phyloP scores from a whole-genome alignment of 1,284 basidiomycete genomes.

The Phlebopus sp. region DNA sequence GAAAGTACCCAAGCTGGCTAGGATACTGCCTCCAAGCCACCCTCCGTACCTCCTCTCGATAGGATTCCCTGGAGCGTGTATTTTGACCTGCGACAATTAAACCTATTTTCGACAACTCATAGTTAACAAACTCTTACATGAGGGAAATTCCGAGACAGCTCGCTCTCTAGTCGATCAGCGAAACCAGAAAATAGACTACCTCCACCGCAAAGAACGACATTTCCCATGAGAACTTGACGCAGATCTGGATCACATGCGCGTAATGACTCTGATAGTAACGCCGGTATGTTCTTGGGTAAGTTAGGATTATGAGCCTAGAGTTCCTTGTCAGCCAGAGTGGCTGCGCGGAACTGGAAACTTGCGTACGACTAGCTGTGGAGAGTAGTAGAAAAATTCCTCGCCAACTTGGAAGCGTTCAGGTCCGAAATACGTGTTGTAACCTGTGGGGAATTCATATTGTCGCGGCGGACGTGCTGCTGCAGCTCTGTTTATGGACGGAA shows the following conservation, averaged over 20 bases:
- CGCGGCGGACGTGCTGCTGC: conserved; percentile 52
- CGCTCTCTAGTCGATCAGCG: conserved; percentile 79
- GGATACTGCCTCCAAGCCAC: conserved; percentile 92
- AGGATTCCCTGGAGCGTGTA: conserved; percentile 87
- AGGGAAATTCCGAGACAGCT: conserved; percentile 76
- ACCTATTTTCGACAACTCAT: too few relatives aligned
- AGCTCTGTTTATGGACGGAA: conserved; percentile 36
- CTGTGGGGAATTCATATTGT: conserved; percentile 95
- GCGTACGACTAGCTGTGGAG: conserved; percentile 72
- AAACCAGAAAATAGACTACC: conserved; percentile 86
- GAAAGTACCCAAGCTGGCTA: conserved; percentile 93
- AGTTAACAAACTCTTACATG: too few relatives aligned
- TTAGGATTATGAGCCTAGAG: conserved; percentile 60
- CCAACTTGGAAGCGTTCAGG: conserved; percentile 81
- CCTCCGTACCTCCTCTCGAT: conserved; percentile 85
- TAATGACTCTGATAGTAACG: conserved; percentile 78
- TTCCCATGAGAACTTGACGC: conserved; percentile 84
- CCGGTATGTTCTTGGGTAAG: conserved; percentile 73
- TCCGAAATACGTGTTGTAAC: conserved; percentile 86
- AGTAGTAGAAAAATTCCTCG: conserved; percentile 88
- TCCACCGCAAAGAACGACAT: conserved; percentile 94
- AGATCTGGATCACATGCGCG: conserved; percentile 89
- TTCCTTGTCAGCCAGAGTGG: conserved; percentile 8
- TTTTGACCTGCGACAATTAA: conserved; percentile 57
- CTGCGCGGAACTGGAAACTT: conserved; percentile 1